A percentile compares a stretch with the other conserved stretches of the same genome.
phyloP scores from a whole-genome alignment of 495 filamentous ascomycete genomes.

The Thermochaetoides thermophila region DNA sequence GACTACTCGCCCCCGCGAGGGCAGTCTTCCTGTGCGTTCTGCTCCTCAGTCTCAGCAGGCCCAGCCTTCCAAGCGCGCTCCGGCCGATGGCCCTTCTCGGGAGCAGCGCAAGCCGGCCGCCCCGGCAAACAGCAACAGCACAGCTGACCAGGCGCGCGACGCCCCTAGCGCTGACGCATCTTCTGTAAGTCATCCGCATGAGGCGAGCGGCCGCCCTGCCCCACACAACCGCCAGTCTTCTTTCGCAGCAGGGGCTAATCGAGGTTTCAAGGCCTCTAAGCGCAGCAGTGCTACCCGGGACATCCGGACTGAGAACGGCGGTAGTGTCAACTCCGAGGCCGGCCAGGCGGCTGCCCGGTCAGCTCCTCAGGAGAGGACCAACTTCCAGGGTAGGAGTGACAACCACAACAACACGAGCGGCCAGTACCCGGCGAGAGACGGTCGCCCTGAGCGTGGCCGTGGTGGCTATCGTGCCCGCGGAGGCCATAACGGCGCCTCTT shows the following conservation, averaged over 20 bases:
- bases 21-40: constrained; percentile 9
- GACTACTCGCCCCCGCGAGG: constrained; percentile 12
- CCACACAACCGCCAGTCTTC: neutral
- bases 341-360: constrained; percentile 1
- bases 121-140: constrained; percentile 11
- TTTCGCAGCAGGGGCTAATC: neutral
- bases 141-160: constrained; percentile 24
- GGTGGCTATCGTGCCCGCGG: constrained; percentile 27
- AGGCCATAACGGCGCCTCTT: constrained; percentile 11
- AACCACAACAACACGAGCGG: constrained; percentile 13
- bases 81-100: constrained; percentile 28
- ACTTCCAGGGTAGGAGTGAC: constrained; percentile 10
- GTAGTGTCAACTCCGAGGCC: constrained; percentile 7
- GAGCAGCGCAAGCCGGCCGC: constrained; percentile 29
- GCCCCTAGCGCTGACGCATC: constrained; percentile 6
- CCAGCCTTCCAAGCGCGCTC: constrained; percentile 30
- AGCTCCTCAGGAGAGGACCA: constrained; percentile 9
- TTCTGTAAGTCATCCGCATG: constrained; percentile 12
- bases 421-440: constrained; percentile 19
- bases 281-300: constrained; percentile 9
- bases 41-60: constrained; percentile 13
- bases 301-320: constrained; percentile 12
- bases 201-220: neutral
- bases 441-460: constrained; percentile 22
- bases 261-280: constrained; percentile 7